These are phyloP conservation scores for Alloteropsis semialata DNA, from an alignment of 176 grass and related monocot genomes.

Conservation along the genomic window DNA sequence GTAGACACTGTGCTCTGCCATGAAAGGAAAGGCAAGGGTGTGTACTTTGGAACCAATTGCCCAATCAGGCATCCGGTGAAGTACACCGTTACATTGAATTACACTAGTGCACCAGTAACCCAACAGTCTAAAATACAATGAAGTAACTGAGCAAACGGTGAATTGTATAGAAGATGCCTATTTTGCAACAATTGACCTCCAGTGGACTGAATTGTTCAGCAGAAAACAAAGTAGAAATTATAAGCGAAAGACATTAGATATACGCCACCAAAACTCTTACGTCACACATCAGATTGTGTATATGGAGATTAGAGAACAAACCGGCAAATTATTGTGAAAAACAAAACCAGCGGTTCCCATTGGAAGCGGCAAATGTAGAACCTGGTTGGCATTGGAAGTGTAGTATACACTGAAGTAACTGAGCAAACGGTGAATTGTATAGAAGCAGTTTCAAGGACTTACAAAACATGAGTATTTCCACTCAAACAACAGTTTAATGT, in stretches of 20 bases:
- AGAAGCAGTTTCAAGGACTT: too few species aligned
- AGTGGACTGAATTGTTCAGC: background rate
- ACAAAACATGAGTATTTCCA: background rate
- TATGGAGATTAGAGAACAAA: background rate
- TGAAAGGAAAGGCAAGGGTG: background rate
- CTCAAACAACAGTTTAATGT: constrained; percentile 7
- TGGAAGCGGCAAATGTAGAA: background rate
- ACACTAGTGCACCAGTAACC: background rate
- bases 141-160: too few species aligned
- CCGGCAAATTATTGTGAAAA: background rate
- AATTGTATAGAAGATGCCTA: too few species aligned
- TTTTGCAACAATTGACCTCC: background rate
- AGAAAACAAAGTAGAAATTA: background rate
- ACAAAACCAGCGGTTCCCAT: background rate
- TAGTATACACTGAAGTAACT: background rate
- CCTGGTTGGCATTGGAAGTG: background rate
- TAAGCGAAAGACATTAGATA: too few species aligned
- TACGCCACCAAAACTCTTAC: background rate
- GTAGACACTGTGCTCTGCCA: background rate
- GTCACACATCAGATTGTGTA: background rate
- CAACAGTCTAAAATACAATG: background rate
- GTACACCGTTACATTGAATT: background rate
- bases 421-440: background rate
- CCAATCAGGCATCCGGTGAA: too few species aligned
- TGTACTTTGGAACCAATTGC: background rate